Evolutionary conservation across 2,329 filamentous ascomycete genomes (phyloP).

Genomic region (Neofusicoccum ribis): DNA sequence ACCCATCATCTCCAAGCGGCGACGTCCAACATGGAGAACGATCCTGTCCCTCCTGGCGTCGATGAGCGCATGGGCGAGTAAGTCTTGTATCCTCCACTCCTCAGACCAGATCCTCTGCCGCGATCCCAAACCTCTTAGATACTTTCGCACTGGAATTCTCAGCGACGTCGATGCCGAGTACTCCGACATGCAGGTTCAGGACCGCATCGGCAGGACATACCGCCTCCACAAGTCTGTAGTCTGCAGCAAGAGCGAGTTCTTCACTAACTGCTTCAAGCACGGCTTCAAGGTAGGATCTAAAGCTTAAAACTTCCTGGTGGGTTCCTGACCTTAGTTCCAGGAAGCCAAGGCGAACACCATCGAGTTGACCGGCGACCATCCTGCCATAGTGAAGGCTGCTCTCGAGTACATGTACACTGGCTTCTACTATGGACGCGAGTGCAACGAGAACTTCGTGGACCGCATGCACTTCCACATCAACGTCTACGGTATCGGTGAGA

Average conservation of each 20-base stretch:
- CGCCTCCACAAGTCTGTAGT: background rate
- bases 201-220: background rate
- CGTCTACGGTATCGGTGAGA: background rate
- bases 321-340: background rate
- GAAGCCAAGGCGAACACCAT: background rate
- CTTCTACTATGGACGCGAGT: background rate
- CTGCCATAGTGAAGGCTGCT: background rate
- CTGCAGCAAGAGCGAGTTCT: background rate
- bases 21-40: no score
- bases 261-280: background rate
- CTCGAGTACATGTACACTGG: background rate
- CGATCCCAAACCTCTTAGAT: no score
- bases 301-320: background rate
- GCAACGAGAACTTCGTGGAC: background rate
- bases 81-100: no score
- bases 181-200: background rate
- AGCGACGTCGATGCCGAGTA: background rate
- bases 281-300: background rate
- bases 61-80: no score
- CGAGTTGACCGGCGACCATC: background rate
- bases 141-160: no score
- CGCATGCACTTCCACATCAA: background rate
- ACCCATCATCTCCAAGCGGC: no score
- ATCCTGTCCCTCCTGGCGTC: no score
- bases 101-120: no score